phyloP scores from a whole-genome alignment of 257 asterid species.

The Solanum piurae region DNA sequence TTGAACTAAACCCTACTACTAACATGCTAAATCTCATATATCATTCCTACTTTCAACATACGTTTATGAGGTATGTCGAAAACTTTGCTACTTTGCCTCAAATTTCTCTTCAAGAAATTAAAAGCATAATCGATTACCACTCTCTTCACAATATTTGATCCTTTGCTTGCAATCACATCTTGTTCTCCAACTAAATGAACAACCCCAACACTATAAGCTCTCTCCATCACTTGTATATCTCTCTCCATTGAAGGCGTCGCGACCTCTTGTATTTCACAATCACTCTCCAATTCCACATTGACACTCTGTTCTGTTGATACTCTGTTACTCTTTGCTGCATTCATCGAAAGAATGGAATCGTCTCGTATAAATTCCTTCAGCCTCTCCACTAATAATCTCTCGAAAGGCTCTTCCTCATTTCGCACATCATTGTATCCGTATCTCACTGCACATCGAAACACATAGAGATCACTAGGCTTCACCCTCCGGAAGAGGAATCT shows the following conservation, averaged over 20 bases:
- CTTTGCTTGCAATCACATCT: conserved; percentile 38
- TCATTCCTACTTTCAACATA: conserved; percentile 67
- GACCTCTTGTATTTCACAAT: background rate
- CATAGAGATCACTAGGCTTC: conserved; percentile 22
- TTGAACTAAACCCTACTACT: background rate
- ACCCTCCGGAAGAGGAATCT: conserved; percentile 43
- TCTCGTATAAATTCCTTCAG: conserved; percentile 24
- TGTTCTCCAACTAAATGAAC: conserved; percentile 59
- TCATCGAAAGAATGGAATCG: background rate
- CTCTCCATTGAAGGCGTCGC: background rate
- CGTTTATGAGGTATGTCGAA: conserved; percentile 48
- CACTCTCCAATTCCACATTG: background rate
- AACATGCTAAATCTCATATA: conserved; percentile 16
- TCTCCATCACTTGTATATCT: conserved; percentile 3
- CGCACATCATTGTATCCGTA: conserved; percentile 42
- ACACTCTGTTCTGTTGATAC: background rate
- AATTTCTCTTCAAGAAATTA: conserved; percentile 39
- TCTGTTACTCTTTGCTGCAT: background rate
- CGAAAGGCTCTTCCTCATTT: conserved; percentile 29
- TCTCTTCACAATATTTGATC: conserved; percentile 28
- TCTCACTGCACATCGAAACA: conserved; percentile 47
- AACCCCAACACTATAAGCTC: conserved; percentile 27
- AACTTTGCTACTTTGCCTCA: conserved; percentile 35
- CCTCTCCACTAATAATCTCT: conserved; percentile 24
- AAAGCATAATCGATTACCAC: conserved; percentile 43